Conservation (phyloP, 2,329 filamentous ascomycete species). For the Aureobasidium sp. region DNA sequence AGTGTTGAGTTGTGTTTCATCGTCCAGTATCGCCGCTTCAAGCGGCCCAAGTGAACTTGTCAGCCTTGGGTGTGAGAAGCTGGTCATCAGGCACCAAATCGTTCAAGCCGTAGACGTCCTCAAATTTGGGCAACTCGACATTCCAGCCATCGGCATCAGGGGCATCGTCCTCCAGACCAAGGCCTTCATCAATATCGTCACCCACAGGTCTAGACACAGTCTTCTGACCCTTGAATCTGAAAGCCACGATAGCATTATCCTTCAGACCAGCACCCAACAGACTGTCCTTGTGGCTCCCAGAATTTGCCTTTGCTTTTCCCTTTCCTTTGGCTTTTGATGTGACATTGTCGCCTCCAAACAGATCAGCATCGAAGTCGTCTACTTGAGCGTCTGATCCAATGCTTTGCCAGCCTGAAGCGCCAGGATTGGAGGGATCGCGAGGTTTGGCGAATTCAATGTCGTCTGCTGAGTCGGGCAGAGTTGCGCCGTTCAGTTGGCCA, state of each 20-base stretch:
- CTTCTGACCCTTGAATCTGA: conserved; percentile 21
- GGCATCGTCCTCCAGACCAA: conserved; percentile 11
- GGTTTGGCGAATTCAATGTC: conserved; percentile 35
- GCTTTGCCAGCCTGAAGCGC: conserved; percentile 31
- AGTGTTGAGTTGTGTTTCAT: not conserved
- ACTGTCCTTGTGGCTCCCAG: conserved; percentile 28
- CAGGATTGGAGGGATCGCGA: conserved; percentile 29
- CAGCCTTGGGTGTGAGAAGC: conserved; percentile 1
- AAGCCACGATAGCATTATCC: conserved; percentile 26
- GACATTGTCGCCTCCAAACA: conserved; percentile 13
- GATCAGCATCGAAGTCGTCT: conserved; percentile 21
- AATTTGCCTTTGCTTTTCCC: conserved; percentile 24
- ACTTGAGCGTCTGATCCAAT: conserved; percentile 18
- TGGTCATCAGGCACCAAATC: conserved; percentile 11
- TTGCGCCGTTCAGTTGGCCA: conserved; percentile 25
- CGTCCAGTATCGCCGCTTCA: not conserved
- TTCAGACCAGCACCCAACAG: conserved; percentile 26
- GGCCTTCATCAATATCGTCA: conserved; percentile 17
- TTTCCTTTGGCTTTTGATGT: conserved; percentile 30
- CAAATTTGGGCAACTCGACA: conserved; percentile 9
- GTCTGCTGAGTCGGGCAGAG: conserved; percentile 30
- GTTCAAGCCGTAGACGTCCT: conserved; percentile 12
- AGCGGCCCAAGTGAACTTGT: conserved; percentile 9
- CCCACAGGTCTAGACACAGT: not conserved
- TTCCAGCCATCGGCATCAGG: conserved; percentile 15